A percentile compares a stretch with the other conserved stretches of the same genome.
These are phyloP conservation scores for Yamadazyma takamatsuzukensis DNA, from an alignment of 805 yeast genomes.

Conservation along the genomic window DNA sequence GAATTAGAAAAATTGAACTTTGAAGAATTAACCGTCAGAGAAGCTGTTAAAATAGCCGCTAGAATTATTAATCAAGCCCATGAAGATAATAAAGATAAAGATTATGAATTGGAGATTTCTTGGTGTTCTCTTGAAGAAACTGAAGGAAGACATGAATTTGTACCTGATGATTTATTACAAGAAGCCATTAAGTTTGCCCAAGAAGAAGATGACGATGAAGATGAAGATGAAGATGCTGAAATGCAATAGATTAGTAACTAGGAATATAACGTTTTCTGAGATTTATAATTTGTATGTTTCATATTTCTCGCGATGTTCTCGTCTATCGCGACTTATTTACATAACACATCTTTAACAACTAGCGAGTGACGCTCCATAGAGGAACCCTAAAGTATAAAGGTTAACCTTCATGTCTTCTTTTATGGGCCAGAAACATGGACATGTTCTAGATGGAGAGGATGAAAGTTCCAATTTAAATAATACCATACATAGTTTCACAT, in stretches of 20 bases:
- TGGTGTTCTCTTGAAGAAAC: constrained; percentile 83
- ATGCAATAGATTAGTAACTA: constrained; percentile 6
- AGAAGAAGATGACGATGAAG: constrained; percentile 77
- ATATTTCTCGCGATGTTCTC: too few relatives aligned
- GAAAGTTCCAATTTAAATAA: too few relatives aligned
- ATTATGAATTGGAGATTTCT: constrained; percentile 88
- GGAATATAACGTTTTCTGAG: too few relatives aligned
- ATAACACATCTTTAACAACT: too few relatives aligned
- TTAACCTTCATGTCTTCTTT: too few relatives aligned
- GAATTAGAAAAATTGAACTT: constrained; percentile 89
- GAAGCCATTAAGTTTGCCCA: constrained; percentile 85
- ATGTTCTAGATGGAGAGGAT: too few relatives aligned
- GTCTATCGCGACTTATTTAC: too few relatives aligned
- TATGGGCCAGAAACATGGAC: too few relatives aligned
- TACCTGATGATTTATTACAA: constrained; percentile 72
- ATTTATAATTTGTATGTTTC: too few relatives aligned
- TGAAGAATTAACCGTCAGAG: constrained; percentile 63
- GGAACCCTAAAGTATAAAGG: too few relatives aligned
- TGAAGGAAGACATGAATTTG: constrained; percentile 70
- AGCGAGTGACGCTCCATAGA: too few relatives aligned
- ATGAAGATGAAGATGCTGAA: constrained; percentile 20
- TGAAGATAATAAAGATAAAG: constrained; percentile 97
- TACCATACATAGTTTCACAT: too few relatives aligned
- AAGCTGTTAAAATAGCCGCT: constrained; percentile 92
- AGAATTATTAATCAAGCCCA: constrained; percentile 90